These are phyloP conservation scores for Rutidosis leptorrhynchoides DNA, from an alignment of 129 eudicot species.

Conservation along the genomic window DNA sequence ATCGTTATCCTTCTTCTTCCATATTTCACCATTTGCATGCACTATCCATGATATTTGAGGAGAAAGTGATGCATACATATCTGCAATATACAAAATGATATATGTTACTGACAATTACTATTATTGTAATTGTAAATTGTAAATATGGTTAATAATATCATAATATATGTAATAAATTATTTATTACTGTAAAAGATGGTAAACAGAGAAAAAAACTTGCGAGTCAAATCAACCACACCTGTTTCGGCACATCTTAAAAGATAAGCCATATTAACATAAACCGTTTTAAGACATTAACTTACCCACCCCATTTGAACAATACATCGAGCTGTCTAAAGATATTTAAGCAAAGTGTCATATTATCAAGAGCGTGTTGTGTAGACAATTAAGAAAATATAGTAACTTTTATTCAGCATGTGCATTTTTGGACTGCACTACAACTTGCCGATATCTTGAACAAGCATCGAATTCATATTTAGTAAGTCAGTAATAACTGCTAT, in stretches of 20 bases:
- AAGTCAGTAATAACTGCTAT: background rate
- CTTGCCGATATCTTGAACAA: background rate
- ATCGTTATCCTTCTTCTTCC: slow-evolving; percentile 79
- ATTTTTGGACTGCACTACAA: too few relatives aligned
- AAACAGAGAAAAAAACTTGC: background rate
- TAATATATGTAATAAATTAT: too few relatives aligned
- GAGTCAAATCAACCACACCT: background rate
- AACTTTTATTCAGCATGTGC: too few relatives aligned
- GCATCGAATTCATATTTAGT: background rate
- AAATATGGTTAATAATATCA: background rate
- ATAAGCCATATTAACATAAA: too few relatives aligned
- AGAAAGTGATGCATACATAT: slow-evolving; percentile 62
- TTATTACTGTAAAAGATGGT: background rate
- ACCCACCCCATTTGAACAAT: too few relatives aligned
- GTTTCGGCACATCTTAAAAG: background rate
- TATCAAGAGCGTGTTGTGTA: too few relatives aligned
- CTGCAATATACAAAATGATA: slow-evolving; percentile 39
- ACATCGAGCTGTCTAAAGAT: too few relatives aligned
- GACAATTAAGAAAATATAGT: too few relatives aligned
- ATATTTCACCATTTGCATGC: slow-evolving; percentile 84
- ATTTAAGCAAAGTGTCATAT: too few relatives aligned
- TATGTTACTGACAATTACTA: background rate
- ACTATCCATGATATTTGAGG: slow-evolving; percentile 91
- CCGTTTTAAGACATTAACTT: too few relatives aligned
- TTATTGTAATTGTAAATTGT: background rate